Percentiles rank a stretch among this genome's conserved stretches.
Evolutionary conservation across 176 grass and related monocot species (phyloP).

Genomic region (Paspalum notatum): DNA sequence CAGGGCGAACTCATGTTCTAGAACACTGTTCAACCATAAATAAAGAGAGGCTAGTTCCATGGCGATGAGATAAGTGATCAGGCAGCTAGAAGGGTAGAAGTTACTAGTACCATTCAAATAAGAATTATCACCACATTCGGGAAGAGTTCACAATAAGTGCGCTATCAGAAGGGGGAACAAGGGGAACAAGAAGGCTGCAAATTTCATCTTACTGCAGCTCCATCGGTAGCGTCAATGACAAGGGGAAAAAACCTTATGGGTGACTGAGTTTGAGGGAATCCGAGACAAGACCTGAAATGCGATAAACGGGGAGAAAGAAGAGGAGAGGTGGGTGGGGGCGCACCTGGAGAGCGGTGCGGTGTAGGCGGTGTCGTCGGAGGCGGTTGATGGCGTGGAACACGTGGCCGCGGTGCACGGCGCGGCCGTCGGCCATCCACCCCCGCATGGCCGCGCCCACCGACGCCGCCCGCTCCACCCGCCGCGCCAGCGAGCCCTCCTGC

Average conservation of each 20-base stretch:
- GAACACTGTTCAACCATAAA: not conserved
- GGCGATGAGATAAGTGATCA: not conserved
- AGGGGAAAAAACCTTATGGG: too few species aligned
- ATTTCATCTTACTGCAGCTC: not conserved
- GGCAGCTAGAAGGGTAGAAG: not conserved
- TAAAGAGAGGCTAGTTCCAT: not conserved
- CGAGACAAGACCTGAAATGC: not conserved
- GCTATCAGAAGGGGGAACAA: not conserved
- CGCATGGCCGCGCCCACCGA: conserved; percentile 73
- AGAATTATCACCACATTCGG: not conserved
- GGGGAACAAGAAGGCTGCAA: not conserved
- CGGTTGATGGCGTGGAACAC: conserved; percentile 88
- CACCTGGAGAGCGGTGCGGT: conserved; percentile 77
- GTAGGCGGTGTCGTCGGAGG: conserved; percentile 59
- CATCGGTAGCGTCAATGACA: not conserved
- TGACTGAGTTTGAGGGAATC: not conserved
- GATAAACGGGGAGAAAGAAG: not conserved
- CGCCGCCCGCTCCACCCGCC: conserved; percentile 70
- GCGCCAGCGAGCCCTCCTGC: conserved; percentile 54
- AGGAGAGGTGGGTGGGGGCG: not conserved
- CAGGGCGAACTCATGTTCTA: not conserved
- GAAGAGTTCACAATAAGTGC: not conserved
- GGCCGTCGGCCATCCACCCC: conserved; percentile 77
- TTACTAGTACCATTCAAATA: not conserved
- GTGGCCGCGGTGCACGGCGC: conserved; percentile 70